Evolutionary conservation across 805 yeast genomes (phyloP), one percentile per base, ranked within the genome.

Genomic region (Zygotorulaspora chibaensis): DNA sequence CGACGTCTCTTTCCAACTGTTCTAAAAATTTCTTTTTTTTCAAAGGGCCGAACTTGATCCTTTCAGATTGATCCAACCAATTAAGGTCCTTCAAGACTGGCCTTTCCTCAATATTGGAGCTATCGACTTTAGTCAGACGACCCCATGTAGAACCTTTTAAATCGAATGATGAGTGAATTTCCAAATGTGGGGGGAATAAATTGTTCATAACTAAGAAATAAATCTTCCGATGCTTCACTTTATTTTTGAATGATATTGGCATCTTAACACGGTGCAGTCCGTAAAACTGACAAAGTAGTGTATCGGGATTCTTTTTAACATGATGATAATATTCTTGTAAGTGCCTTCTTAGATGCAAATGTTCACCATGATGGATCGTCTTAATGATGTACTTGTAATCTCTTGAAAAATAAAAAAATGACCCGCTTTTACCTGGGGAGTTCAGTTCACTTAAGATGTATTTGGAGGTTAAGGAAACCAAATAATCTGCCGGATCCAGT

Each of bases 161-260:
- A 63, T 93, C 99, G 66, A 80, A 93, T 35, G 89, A 86, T 35
- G 77, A 69, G 63, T 89, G 95, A 45, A 91, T 82, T 51, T 86
- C 93, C 40, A 89, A 74, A 59, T 87, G 87, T 6, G 97, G 95
- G 0, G 99, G 98, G 68, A 95, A 93, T 40, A 93, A 74, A 61
- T 93, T 93, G 71, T 93, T 93, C 99, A 93, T 93, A 28, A 93
- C 96, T 44, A 93, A 74, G 56, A 93, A 91, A 67, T 93, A 95
- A 33, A 93, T 87, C 62, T 87, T 90, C 44, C 89, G 75, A 35
- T 76, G 77, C 42, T 67, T 63, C 17, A 66, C 56, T 45, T 63
- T 64, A 36, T 57, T 59, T 51, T 60, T 59, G 41, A 70, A 68
- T 8, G 66, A 60, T 37, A 83, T 75, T 8, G 96, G 96, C 80